These are phyloP conservation scores for Rugosomyces carneus DNA, from an alignment of 1,284 basidiomycete genomes.

Conservation along the genomic window DNA sequence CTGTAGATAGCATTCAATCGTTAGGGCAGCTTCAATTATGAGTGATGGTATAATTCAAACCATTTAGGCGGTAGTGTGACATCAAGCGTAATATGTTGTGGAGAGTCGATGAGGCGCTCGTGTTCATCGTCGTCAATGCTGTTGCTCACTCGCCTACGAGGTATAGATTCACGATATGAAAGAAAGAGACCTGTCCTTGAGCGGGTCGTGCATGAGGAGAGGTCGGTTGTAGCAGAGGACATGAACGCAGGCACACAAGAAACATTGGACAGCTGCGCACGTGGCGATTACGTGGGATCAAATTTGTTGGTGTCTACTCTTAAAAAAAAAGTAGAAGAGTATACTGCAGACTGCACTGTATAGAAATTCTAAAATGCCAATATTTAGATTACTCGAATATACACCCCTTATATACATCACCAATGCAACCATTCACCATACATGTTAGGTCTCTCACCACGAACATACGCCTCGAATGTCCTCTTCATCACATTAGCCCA, in stretches of 20 bases:
- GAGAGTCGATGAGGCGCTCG: constrained; percentile 56
- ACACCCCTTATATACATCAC: too few species aligned
- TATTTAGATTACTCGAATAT: too few species aligned
- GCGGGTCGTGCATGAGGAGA: constrained; percentile 50
- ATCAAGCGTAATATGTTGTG: constrained; percentile 50
- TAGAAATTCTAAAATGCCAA: too few species aligned
- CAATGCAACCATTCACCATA: constrained; percentile 64
- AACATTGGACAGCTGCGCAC: constrained; percentile 10
- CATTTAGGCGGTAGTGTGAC: constrained; percentile 68
- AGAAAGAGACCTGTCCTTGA: constrained; percentile 93
- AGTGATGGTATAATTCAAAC: constrained; percentile 27
- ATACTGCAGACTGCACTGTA: too few species aligned
- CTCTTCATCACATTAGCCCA: constrained; percentile 73
- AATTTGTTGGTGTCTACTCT: too few species aligned
- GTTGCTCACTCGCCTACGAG: constrained; percentile 30
- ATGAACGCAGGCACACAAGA: constrained; percentile 13
- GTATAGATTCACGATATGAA: constrained; percentile 85
- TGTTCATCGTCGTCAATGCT: constrained; percentile 56
- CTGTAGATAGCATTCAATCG: constrained; percentile 34
- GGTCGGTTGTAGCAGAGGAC: constrained; percentile 14
- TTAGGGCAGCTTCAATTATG: constrained; percentile 14
- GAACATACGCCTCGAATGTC: constrained; percentile 69
- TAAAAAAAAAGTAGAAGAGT: too few species aligned
- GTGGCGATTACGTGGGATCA: too few species aligned
- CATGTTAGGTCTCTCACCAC: constrained; percentile 71